Percentiles rank a stretch among this genome's conserved stretches.
phyloP scores from a whole-genome alignment of 2,329 filamentous ascomycete species.

The Xylariales sp. region DNA sequence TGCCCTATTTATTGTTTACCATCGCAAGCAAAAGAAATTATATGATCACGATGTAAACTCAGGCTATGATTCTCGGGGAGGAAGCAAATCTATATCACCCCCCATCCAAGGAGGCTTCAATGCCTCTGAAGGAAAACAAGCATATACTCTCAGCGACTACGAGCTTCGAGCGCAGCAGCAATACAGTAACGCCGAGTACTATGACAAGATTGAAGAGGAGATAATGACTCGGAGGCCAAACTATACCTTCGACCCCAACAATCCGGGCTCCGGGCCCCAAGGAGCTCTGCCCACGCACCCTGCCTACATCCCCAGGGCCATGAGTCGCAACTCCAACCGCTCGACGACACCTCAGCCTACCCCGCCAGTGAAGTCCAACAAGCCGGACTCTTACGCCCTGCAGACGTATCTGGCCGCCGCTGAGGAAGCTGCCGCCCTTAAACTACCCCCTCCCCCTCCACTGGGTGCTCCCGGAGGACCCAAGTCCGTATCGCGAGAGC shows the following conservation, averaged over 20 bases:
- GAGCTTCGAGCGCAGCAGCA: conserved; percentile 20
- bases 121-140: conserved; percentile 8
- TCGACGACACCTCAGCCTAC: conserved; percentile 13
- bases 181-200: conserved; percentile 33
- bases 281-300: conserved; percentile 41
- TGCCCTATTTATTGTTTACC: conserved; percentile 44
- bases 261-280: conserved; percentile 12
- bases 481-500: conserved; percentile 8
- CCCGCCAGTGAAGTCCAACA: conserved; percentile 12
- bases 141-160: conserved; percentile 16
- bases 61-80: conserved; percentile 13
- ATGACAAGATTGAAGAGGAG: conserved; percentile 31
- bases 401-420: conserved; percentile 31
- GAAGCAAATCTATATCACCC: conserved; percentile 19
- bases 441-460: conserved; percentile 14
- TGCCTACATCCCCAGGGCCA: conserved; percentile 39
- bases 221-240: conserved; percentile 11
- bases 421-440: conserved; percentile 16
- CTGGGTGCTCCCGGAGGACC: too few species aligned
- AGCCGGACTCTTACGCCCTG: conserved; percentile 26
- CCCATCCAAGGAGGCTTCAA: conserved; percentile 12
- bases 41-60: conserved; percentile 23
- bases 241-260: conserved; percentile 24
- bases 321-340: conserved; percentile 21
- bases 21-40: conserved; percentile 34